Percentiles rank a stretch among this genome's conserved stretches.
Evolutionary conservation across 176 grass and related monocot genomes (phyloP).

Genomic region (Carex myosuroides): DNA sequence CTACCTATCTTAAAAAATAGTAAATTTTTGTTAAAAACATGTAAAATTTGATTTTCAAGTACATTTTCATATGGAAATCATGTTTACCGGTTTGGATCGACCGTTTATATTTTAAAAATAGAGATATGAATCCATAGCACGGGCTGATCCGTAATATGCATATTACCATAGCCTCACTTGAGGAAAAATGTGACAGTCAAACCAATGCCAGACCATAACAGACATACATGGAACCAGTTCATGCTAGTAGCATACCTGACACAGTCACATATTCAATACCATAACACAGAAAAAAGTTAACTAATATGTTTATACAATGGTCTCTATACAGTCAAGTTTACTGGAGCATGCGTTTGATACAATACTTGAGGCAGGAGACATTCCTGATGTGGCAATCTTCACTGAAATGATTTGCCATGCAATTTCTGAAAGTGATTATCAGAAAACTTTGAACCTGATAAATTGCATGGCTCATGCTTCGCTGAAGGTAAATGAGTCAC

Average conservation of each 20-base stretch:
- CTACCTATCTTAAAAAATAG: too few relatives aligned
- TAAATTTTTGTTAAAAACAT: too few relatives aligned
- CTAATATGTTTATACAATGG: constrained; percentile 5
- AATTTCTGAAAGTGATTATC: constrained; percentile 25
- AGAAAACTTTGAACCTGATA: constrained; percentile 26
- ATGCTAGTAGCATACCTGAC: not conserved
- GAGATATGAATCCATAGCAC: too few relatives aligned
- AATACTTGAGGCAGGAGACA: constrained; percentile 31
- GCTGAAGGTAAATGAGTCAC: constrained; percentile 26
- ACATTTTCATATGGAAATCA: too few relatives aligned
- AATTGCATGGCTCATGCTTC: constrained; percentile 44
- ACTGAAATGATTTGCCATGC: constrained; percentile 34
- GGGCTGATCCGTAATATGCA: too few relatives aligned
- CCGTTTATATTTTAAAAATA: too few relatives aligned
- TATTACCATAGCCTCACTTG: too few relatives aligned
- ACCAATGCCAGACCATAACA: not conserved
- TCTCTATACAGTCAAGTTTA: constrained; percentile 31
- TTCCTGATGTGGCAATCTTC: constrained; percentile 34
- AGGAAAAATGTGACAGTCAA: not conserved
- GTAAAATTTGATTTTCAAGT: too few relatives aligned
- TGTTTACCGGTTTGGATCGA: too few relatives aligned
- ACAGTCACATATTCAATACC: not conserved
- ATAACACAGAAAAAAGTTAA: not conserved
- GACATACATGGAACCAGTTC: not conserved
- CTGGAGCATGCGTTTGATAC: constrained; percentile 48